A percentile compares a stretch with the other conserved stretches of the same genome.
Evolutionary conservation across 2,329 filamentous ascomycete species (phyloP).

Genomic region (Fusarium anthophilum): DNA sequence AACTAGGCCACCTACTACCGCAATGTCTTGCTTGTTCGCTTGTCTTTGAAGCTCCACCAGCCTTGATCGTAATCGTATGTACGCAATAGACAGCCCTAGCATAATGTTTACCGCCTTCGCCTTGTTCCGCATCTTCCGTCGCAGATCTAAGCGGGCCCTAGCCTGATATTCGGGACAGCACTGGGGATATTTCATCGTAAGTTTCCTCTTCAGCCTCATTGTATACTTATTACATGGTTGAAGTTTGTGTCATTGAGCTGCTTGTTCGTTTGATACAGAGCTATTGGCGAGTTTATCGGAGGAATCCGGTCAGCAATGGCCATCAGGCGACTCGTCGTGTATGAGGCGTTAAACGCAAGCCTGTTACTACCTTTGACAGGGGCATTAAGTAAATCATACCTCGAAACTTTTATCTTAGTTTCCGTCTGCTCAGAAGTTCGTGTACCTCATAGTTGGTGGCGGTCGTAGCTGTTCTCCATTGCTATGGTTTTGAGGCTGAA

Average conservation of each 20-base stretch:
- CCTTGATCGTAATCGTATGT: slow-evolving; percentile 32
- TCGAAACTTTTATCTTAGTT: not conserved
- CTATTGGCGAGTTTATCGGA: slow-evolving; percentile 19
- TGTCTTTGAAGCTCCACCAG: slow-evolving; percentile 15
- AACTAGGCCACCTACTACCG: slow-evolving; percentile 2
- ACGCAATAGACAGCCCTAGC: slow-evolving; percentile 10
- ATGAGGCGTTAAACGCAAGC: not conserved
- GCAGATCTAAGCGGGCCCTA: slow-evolving; percentile 34
- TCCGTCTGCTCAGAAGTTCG: not conserved
- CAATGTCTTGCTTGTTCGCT: slow-evolving; percentile 3
- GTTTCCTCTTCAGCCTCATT: slow-evolving; percentile 32
- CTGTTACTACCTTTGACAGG: not conserved
- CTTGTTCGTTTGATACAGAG: slow-evolving; percentile 12
- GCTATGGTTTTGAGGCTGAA: not conserved
- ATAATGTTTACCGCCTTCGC: slow-evolving; percentile 24
- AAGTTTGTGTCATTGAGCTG: not conserved
- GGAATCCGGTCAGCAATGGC: slow-evolving; percentile 7
- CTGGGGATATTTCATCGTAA: slow-evolving; percentile 34
- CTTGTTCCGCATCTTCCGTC: slow-evolving; percentile 30
- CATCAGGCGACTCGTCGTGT: not conserved
- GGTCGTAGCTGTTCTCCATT: not conserved
- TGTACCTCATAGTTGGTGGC: not conserved
- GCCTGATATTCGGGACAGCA: slow-evolving; percentile 23
- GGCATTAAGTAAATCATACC: not conserved
- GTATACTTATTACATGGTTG: not conserved